Evolutionary conservation across 2,329 filamentous ascomycete species (phyloP).

Genomic region (Colletotrichum scovillei): DNA sequence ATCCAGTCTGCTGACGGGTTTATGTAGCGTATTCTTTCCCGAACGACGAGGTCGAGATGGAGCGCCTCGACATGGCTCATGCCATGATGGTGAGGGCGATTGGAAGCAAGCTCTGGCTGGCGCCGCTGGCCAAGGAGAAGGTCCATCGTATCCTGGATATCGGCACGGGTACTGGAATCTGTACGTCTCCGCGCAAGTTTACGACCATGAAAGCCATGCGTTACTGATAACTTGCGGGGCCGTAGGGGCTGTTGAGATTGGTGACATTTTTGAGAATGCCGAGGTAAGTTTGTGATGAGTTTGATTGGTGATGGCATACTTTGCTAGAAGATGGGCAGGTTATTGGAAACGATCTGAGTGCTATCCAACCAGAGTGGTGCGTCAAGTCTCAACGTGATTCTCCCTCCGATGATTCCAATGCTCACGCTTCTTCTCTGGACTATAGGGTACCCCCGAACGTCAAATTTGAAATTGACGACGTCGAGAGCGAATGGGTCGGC

Average conservation of each 20-base stretch:
- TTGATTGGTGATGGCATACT: background rate
- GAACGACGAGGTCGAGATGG: background rate
- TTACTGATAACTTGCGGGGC: background rate
- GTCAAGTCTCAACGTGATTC: background rate
- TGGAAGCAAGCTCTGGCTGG: background rate
- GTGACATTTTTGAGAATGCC: slow-evolving; percentile 12
- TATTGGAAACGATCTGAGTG: slow-evolving; percentile 24
- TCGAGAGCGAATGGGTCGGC: slow-evolving; percentile 60
- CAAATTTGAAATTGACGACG: slow-evolving; percentile 74
- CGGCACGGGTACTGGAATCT: slow-evolving; percentile 72
- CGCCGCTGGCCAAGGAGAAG: slow-evolving; percentile 11
- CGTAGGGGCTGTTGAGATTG: slow-evolving; percentile 19
- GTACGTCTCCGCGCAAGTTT: slow-evolving; percentile 40
- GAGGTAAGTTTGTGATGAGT: background rate
- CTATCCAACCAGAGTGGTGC: slow-evolving; percentile 37
- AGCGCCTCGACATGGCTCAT: slow-evolving; percentile 7
- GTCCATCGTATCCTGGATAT: slow-evolving; percentile 62
- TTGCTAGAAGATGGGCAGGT: background rate
- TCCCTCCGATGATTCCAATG: background rate
- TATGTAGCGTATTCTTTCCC: background rate
- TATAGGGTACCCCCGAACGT: slow-evolving; percentile 69
- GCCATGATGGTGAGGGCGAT: slow-evolving; percentile 7
- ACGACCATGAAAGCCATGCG: background rate
- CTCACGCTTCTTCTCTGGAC: background rate
- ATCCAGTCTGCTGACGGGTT: background rate